A percentile compares a stretch with the other conserved stretches of the same genome.
phyloP scores from a whole-genome alignment of 208 protist species.

The Angomonas desouzai region DNA sequence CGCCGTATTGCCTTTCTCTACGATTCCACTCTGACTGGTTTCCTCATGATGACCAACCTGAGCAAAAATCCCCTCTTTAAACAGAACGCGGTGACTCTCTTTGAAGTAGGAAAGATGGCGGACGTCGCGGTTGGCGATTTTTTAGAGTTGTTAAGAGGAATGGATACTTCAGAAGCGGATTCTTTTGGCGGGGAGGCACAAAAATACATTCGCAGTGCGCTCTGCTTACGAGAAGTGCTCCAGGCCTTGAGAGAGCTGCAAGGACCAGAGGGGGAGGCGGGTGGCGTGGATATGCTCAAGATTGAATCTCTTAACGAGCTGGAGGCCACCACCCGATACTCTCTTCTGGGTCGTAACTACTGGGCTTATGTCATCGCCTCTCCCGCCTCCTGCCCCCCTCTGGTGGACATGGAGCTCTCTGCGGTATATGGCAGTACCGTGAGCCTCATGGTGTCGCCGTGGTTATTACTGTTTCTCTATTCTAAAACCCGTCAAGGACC shows the following conservation, averaged over 20 bases:
- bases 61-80: slow-evolving; percentile 82
- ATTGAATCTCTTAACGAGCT: slow-evolving; percentile 89
- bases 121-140: slow-evolving; percentile 77
- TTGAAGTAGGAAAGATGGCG: slow-evolving; percentile 87
- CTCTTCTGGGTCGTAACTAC: slow-evolving; percentile 86
- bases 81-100: slow-evolving; percentile 87
- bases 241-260: slow-evolving; percentile 40
- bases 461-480: slow-evolving; percentile 77
- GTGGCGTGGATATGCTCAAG: slow-evolving; percentile 83
- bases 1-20: slow-evolving; percentile 95
- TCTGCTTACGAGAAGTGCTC: slow-evolving; percentile 70
- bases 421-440: slow-evolving; percentile 78
- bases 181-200: slow-evolving; percentile 76
- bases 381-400: slow-evolving; percentile 53
- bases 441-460: slow-evolving; percentile 75
- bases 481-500: slow-evolving; percentile 42
- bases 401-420: slow-evolving; percentile 73
- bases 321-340: slow-evolving; percentile 81
- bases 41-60: slow-evolving; percentile 98
- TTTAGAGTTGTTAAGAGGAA: slow-evolving; percentile 57
- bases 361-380: slow-evolving; percentile 70
- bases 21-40: slow-evolving; percentile 94
- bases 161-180: slow-evolving; percentile 34
- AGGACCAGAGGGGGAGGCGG: slow-evolving; percentile 32
- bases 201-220: slow-evolving; percentile 82